Percentiles rank a stretch among this genome's conserved stretches.
Conservation (phyloP, 441 rosid species). For the Adansonia gregorii region DNA sequence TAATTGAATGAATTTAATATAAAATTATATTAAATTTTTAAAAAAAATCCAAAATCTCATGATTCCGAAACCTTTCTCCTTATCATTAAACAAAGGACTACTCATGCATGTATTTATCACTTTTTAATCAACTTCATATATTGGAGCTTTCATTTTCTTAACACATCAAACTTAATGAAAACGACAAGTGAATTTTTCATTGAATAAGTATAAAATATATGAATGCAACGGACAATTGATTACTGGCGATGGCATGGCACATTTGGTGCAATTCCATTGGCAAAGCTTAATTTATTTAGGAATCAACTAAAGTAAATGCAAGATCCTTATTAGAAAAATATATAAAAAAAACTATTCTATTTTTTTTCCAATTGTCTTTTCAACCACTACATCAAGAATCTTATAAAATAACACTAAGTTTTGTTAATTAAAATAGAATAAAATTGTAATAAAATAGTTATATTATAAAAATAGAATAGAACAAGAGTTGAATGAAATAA, state of each 20-base stretch:
- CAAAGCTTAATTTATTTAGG: slow-evolving; percentile 6
- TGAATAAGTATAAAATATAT: not conserved
- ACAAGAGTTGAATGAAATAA: too few relatives aligned
- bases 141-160: not conserved
- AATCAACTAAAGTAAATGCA: not conserved
- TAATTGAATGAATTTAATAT: too few relatives aligned
- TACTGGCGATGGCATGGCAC: slow-evolving; percentile 7
- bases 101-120: not conserved
- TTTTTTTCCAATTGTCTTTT: not conserved
- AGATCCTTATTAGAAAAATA: not conserved
- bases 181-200: not conserved
- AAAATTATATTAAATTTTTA: too few relatives aligned
- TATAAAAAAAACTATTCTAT: not conserved
- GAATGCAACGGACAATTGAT: not conserved
- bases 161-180: slow-evolving; percentile 9
- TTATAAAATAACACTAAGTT: too few relatives aligned
- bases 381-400: not conserved
- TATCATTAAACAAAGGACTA: too few relatives aligned
- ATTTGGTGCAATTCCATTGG: slow-evolving; percentile 18
- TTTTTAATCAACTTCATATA: not conserved
- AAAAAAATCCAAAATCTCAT: too few relatives aligned
- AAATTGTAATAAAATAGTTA: too few relatives aligned
- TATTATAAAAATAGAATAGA: too few relatives aligned
- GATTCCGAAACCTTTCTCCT: too few relatives aligned
- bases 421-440: too few relatives aligned